Evolutionary conservation across 2,329 filamentous ascomycete genomes (phyloP).

Genomic region (Penicillium fuscoglaucum): DNA sequence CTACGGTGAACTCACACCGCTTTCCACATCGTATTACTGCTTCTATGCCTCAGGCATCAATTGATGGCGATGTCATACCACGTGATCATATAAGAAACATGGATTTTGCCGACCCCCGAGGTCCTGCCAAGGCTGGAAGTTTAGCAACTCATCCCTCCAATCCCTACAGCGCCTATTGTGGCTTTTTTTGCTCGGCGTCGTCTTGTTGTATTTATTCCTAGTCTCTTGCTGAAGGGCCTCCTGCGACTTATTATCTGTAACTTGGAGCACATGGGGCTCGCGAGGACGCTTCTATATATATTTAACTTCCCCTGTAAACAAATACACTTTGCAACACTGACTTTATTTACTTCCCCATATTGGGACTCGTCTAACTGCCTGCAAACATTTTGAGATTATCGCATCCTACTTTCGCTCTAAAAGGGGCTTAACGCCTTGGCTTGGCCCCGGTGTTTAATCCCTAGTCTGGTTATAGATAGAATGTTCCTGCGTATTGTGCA

Average conservation of each 20-base stretch:
- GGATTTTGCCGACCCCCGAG: background rate
- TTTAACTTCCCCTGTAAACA: background rate
- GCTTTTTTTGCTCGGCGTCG: background rate
- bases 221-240: background rate
- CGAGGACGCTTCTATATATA: background rate
- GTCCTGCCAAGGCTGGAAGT: background rate
- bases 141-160: background rate
- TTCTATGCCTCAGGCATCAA: background rate
- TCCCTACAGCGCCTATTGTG: background rate
- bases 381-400: too few relatives aligned
- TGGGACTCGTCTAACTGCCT: too few relatives aligned
- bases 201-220: background rate
- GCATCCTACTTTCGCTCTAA: too few relatives aligned
- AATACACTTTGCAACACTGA: background rate
- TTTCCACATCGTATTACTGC: background rate
- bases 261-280: background rate
- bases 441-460: background rate
- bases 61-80: accelerated
- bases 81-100: background rate
- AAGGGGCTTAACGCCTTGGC: too few relatives aligned
- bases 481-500: too few relatives aligned
- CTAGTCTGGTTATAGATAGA: background rate
- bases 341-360: too few relatives aligned
- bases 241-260: background rate
- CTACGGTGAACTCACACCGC: background rate